phyloP scores from a whole-genome alignment of 345 rosid species.

The Eucalyptus tenuipes region DNA sequence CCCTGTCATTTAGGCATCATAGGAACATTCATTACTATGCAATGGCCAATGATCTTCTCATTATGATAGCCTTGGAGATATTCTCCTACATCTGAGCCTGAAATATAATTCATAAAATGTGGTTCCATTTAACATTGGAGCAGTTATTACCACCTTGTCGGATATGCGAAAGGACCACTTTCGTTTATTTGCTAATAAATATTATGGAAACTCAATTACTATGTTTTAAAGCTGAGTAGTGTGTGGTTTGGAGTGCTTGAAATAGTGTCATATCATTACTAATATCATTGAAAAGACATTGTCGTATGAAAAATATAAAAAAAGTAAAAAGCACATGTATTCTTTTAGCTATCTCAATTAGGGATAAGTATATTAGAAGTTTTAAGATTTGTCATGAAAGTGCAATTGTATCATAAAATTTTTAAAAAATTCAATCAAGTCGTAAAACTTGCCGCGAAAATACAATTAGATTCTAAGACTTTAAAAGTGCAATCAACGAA shows the following conservation, averaged over 20 bases:
- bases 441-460: fast-evolving
- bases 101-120: neutral
- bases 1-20: neutral
- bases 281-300: neutral
- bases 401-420: fast-evolving
- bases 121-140: too few species aligned
- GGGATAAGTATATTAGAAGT: too few species aligned
- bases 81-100: neutral
- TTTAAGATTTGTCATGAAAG: too few species aligned
- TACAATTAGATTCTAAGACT: too few species aligned
- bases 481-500: too few species aligned
- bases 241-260: neutral
- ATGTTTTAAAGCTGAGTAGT: neutral
- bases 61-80: neutral
- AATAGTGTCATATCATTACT: neutral
- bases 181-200: neutral
- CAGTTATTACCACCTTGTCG: too few species aligned
- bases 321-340: too few species aligned
- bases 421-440: fast-evolving
- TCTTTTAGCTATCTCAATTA: too few species aligned
- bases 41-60: neutral
- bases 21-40: neutral
- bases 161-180: too few species aligned
- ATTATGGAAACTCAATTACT: neutral
- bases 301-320: neutral